These are phyloP conservation scores for Ashbya aceris DNA, from an alignment of 1,139 yeast genomes.

Conservation along the genomic window DNA sequence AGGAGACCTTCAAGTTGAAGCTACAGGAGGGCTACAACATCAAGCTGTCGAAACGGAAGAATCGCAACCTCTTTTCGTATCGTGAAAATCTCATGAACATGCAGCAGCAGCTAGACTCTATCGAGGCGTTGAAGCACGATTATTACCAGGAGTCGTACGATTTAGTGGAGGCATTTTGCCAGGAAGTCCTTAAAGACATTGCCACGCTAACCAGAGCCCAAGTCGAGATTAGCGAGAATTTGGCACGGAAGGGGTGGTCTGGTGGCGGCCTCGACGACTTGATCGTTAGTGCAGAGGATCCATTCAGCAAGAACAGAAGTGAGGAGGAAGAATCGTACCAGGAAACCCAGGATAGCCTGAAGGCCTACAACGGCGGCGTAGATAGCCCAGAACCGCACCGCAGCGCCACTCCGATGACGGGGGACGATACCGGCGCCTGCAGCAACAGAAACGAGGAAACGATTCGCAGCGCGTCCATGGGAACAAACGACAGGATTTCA, in stretches of 20 bases:
- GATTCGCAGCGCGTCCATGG: background rate
- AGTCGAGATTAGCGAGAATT: conserved; percentile 68
- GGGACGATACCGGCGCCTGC: background rate
- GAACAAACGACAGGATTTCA: background rate
- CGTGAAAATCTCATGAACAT: conserved; percentile 55
- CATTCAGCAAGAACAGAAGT: conserved; percentile 31
- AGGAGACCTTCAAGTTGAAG: conserved; percentile 42
- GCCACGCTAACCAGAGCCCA: conserved; percentile 70
- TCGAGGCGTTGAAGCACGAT: conserved; percentile 66
- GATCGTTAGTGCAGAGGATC: conserved; percentile 45
- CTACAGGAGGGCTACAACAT: conserved; percentile 48
- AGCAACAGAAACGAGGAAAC: background rate
- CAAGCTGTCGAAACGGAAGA: conserved; percentile 45
- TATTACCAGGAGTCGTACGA: conserved; percentile 55
- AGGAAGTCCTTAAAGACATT: conserved; percentile 43
- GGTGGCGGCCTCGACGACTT: conserved; percentile 78
- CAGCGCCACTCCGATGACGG: background rate
- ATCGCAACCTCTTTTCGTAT: conserved; percentile 54
- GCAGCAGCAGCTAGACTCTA: conserved; percentile 68
- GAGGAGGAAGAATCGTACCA: conserved; percentile 6
- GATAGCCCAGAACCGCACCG: background rate
- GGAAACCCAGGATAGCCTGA: background rate
- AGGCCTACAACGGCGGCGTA: background rate
- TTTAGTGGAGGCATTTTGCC: conserved; percentile 52
- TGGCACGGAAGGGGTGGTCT: conserved; percentile 78